These are phyloP conservation scores for Grosmannia penicillata DNA, from an alignment of 2,329 filamentous ascomycete species.

Conservation along the genomic window DNA sequence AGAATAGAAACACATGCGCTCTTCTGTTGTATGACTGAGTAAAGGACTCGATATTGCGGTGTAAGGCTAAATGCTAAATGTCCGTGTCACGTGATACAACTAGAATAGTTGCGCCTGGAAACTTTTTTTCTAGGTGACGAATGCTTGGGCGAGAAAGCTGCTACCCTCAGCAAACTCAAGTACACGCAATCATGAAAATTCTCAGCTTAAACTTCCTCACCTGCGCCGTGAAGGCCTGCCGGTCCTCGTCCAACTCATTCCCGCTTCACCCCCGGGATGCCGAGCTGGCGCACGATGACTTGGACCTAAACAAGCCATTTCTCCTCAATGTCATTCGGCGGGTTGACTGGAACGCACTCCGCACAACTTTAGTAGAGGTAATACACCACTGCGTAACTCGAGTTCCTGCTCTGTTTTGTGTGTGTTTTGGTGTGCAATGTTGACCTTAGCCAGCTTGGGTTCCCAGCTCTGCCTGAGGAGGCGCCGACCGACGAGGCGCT, in stretches of 20 bases:
- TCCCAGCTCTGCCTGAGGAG: slow-evolving; percentile 54
- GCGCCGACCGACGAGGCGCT: slow-evolving; percentile 49
- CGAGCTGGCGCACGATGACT: slow-evolving; percentile 72
- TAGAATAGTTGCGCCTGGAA: too few relatives aligned
- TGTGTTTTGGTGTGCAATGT: background rate
- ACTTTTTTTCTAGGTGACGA: background rate
- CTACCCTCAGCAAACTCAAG: too few relatives aligned
- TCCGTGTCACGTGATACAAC: background rate
- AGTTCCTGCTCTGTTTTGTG: background rate
- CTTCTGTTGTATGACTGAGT: too few relatives aligned
- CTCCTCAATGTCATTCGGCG: slow-evolving; percentile 74
- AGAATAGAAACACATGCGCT: too few relatives aligned
- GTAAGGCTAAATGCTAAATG: too few relatives aligned
- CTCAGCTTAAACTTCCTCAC: slow-evolving; percentile 93
- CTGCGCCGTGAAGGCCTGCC: slow-evolving; percentile 93
- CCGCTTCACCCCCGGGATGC: slow-evolving; percentile 87
- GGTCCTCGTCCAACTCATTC: slow-evolving; percentile 62
- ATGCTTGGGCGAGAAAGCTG: background rate
- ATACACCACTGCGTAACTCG: too few relatives aligned
- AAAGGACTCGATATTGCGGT: too few relatives aligned
- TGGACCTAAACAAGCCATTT: slow-evolving; percentile 68
- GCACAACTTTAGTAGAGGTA: slow-evolving; percentile 64
- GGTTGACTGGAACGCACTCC: slow-evolving; percentile 75
- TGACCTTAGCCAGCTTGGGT: slow-evolving; percentile 47
- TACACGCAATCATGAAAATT: slow-evolving; percentile 61